Evolutionary conservation across 108 stramenopile species (phyloP).

Genomic region (Fistulifera pelliculosa): DNA sequence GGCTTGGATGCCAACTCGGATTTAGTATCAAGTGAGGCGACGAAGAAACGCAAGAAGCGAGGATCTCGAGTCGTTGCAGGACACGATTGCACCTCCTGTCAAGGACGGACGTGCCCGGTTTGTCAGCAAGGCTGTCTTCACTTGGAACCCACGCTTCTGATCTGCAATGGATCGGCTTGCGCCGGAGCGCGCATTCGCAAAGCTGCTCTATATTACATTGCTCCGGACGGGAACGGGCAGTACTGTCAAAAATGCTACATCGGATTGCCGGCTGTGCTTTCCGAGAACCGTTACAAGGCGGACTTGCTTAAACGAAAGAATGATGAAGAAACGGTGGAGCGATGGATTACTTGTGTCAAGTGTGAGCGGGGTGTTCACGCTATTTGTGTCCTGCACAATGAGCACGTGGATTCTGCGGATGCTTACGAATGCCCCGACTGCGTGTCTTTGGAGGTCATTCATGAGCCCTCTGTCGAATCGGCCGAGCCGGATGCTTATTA

Average conservation of each 20-base stretch:
- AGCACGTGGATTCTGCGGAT: constrained; percentile 11
- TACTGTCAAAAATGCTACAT: constrained; percentile 74
- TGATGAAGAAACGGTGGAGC: constrained; percentile 67
- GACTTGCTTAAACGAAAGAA: constrained; percentile 68
- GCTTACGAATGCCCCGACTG: constrained; percentile 21
- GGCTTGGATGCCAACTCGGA: neutral
- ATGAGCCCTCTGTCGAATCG: neutral
- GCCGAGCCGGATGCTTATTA: constrained; percentile 3
- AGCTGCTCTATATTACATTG: constrained; percentile 48
- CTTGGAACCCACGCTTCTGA: constrained; percentile 62
- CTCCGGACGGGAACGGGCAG: constrained; percentile 53
- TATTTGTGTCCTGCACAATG: constrained; percentile 43
- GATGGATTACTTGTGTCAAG: constrained; percentile 57
- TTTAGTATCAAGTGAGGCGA: neutral
- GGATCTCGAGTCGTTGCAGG: constrained; percentile 4
- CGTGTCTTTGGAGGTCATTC: neutral
- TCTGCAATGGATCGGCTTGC: constrained; percentile 54
- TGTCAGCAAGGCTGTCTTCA: constrained; percentile 71
- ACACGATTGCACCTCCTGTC: constrained; percentile 24
- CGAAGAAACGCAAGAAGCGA: constrained; percentile 4
- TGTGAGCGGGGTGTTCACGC: constrained; percentile 27
- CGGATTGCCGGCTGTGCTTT: constrained; percentile 43
- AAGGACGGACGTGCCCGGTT: constrained; percentile 44
- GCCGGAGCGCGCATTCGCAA: constrained; percentile 50
- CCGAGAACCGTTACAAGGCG: constrained; percentile 48